Conservation (phyloP, 352 stramenopile genomes). For the Globisporangium okanoganense region DNA sequence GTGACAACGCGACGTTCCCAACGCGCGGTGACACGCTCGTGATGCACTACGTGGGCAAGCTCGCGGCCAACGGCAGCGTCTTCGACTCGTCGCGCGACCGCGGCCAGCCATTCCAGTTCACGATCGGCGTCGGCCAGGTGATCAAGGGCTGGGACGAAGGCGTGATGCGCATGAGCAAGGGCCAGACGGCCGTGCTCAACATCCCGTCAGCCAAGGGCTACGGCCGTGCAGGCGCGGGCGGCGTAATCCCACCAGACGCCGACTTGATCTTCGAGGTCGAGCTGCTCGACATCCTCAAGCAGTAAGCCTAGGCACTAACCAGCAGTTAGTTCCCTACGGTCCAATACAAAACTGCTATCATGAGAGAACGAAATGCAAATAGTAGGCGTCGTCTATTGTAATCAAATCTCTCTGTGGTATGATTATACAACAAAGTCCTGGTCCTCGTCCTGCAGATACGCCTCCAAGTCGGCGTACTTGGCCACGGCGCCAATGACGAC, state of each 20-base stretch:
- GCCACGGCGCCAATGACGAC: constrained; percentile 58
- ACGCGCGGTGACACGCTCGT: constrained; percentile 67
- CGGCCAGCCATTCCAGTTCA: constrained; percentile 76
- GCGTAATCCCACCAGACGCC: constrained; percentile 89
- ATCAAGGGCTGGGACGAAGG: constrained; percentile 96
- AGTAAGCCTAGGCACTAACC: background rate
- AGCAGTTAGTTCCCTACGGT: too few relatives aligned
- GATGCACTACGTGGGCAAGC: constrained; percentile 83
- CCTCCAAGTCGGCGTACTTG: constrained; percentile 48
- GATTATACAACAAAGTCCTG: constrained; percentile 13
- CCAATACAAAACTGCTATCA: background rate
- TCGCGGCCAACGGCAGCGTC: constrained; percentile 53
- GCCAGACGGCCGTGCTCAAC: constrained; percentile 89
- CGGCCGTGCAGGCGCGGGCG: constrained; percentile 73
- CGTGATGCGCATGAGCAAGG: constrained; percentile 94
- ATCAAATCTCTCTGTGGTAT: background rate
- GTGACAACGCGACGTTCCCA: constrained; percentile 65
- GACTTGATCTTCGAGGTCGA: constrained; percentile 94
- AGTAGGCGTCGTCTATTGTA: background rate
- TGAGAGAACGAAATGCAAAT: background rate
- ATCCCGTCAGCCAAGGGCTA: constrained; percentile 94
- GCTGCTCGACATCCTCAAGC: constrained; percentile 74
- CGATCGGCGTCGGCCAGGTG: constrained; percentile 82
- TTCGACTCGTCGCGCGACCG: constrained; percentile 80
- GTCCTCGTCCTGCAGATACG: constrained; percentile 54